phyloP scores from a whole-genome alignment of 306 rosid genomes.

The Prunus davidiana region DNA sequence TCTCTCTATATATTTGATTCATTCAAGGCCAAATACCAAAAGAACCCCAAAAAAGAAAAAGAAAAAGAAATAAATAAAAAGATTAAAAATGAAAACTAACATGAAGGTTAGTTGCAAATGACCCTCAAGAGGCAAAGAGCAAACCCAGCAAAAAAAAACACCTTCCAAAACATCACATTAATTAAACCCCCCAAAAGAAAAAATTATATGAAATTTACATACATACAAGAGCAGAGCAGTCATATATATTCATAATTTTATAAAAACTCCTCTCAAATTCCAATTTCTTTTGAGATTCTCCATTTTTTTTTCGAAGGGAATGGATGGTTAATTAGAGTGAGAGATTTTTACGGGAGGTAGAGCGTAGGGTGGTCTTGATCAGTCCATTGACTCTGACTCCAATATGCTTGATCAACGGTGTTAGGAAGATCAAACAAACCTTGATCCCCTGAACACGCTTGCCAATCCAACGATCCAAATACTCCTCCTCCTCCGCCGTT shows the following conservation, averaged over 20 bases:
- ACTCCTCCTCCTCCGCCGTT: slow-evolving; percentile 33
- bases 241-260: slow-evolving; percentile 15
- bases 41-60: background rate
- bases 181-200: slow-evolving; percentile 9
- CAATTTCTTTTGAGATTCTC: slow-evolving; percentile 7
- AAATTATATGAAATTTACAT: slow-evolving; percentile 18
- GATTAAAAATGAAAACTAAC: slow-evolving; percentile 29
- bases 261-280: slow-evolving; percentile 19
- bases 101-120: slow-evolving; percentile 45
- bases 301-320: background rate
- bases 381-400: slow-evolving; percentile 83
- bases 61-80: background rate
- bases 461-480: slow-evolving; percentile 89
- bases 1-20: slow-evolving; percentile 37
- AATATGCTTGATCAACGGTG: slow-evolving; percentile 84
- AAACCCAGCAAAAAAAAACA: slow-evolving; percentile 25
- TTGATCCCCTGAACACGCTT: slow-evolving; percentile 52
- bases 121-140: slow-evolving; percentile 33
- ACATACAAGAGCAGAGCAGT: slow-evolving; percentile 3
- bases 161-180: slow-evolving; percentile 21
- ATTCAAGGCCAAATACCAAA: slow-evolving; percentile 35
- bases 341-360: slow-evolving; percentile 75
- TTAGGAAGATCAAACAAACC: slow-evolving; percentile 78
- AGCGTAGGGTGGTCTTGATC: slow-evolving; percentile 67
- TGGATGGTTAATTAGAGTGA: slow-evolving; percentile 21